Conservation (phyloP, 148 eudicot species). For the Rhododendron ferrugineum region DNA sequence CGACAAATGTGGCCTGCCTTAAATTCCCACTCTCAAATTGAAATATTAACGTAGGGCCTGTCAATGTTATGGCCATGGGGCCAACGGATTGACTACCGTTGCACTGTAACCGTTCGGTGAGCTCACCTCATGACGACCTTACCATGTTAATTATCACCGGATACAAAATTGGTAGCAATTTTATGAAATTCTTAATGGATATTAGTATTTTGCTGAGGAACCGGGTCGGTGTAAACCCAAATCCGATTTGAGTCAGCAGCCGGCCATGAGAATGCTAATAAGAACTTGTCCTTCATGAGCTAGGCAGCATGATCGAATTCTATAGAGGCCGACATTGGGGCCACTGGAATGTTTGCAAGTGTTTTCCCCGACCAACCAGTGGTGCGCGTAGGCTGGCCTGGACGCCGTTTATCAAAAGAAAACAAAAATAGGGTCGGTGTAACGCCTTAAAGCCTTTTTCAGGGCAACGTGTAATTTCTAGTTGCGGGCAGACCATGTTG, state of each 20-base stretch:
- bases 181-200: not conserved
- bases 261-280: not conserved
- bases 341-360: too few species aligned
- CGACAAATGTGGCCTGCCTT: not conserved
- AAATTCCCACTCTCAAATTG: not conserved
- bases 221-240: not conserved
- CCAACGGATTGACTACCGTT: not conserved
- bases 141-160: not conserved
- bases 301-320: too few species aligned
- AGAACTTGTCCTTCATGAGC: not conserved
- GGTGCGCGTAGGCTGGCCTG: too few species aligned
- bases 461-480: not conserved
- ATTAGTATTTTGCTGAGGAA: not conserved
- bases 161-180: not conserved
- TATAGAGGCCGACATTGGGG: too few species aligned
- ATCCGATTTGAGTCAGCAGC: too few species aligned
- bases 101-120: not conserved
- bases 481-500: not conserved
- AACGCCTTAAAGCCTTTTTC: not conserved
- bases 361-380: too few species aligned
- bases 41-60: not conserved
- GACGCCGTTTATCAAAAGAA: too few species aligned
- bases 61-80: not conserved
- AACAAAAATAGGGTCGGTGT: not conserved
- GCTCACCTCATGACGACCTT: not conserved